These are phyloP conservation scores for Neoboletus subvelutipes DNA, from an alignment of 768 basidiomycete genomes.

Conservation along the genomic window DNA sequence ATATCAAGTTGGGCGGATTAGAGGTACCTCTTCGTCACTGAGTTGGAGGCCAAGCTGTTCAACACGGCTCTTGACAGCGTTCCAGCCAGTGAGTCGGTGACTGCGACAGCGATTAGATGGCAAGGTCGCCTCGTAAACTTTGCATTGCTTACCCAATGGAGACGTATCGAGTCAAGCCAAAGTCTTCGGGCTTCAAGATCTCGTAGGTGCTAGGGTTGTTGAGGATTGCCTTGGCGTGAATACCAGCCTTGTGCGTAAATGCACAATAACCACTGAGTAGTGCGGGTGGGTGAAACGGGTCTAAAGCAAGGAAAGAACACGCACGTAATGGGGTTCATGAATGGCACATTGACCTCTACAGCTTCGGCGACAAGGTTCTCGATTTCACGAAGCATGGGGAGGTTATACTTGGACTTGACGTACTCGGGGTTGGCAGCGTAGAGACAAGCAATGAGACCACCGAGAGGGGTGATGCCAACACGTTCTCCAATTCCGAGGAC, in stretches of 20 bases:
- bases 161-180: conserved; percentile 95
- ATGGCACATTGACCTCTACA: conserved; percentile 96
- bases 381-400: conserved; percentile 94
- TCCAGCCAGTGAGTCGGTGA: conserved; percentile 97
- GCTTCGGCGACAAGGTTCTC: conserved; percentile 99
- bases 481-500: conserved; percentile 98
- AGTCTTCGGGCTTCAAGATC: conserved; percentile 98
- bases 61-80: conserved; percentile 98
- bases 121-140: background rate
- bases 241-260: conserved; percentile 99
- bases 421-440: conserved; percentile 98
- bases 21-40: conserved; percentile 78
- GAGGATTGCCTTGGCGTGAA: conserved; percentile 99
- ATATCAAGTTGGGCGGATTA: background rate
- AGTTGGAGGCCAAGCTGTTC: conserved; percentile 92
- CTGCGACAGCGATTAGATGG: conserved; percentile 36
- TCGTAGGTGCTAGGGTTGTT: conserved; percentile 99
- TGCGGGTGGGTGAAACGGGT: background rate
- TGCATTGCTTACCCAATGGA: conserved; percentile 73
- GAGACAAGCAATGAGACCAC: conserved; percentile 94
- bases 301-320: background rate
- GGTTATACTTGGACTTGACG: conserved; percentile 99
- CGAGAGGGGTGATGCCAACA: conserved; percentile 97
- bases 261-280: conserved; percentile 89
- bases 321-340: conserved; percentile 94